Conservation (phyloP, 2,329 filamentous ascomycete species). For the Epicoccum nigrum region DNA sequence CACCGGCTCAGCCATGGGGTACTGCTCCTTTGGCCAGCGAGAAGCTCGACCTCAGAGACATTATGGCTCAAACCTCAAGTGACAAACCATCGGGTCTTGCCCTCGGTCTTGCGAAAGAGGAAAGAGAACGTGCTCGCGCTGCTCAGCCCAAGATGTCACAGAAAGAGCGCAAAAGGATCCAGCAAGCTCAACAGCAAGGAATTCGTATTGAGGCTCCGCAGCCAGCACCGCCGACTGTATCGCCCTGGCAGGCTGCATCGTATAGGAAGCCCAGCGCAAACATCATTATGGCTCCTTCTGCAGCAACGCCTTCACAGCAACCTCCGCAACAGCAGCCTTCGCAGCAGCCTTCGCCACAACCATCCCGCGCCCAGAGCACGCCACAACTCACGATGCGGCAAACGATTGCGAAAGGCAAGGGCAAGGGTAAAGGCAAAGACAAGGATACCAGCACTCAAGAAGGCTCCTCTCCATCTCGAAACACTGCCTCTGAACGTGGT, state of each 20-base stretch:
- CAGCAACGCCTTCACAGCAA: slow-evolving; percentile 10
- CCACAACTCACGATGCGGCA: slow-evolving; percentile 67
- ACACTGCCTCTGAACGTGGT: slow-evolving; percentile 36
- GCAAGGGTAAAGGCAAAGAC: slow-evolving; percentile 29
- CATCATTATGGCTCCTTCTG: slow-evolving; percentile 19
- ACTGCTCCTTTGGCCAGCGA: slow-evolving; percentile 60
- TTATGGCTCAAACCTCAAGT: slow-evolving; percentile 69
- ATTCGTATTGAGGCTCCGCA: slow-evolving; percentile 38
- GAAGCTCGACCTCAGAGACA: slow-evolving; percentile 76
- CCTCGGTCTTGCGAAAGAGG: slow-evolving; percentile 56
- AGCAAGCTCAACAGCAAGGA: slow-evolving; percentile 47
- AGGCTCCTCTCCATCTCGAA: slow-evolving; percentile 32
- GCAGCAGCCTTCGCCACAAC: slow-evolving; percentile 22
- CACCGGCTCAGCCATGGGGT: slow-evolving; percentile 58
- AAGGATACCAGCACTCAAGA: slow-evolving; percentile 24
- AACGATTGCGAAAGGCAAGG: slow-evolving; percentile 54
- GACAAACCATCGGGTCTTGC: slow-evolving; percentile 60
- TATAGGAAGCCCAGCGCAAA: slow-evolving; percentile 39
- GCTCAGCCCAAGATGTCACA: slow-evolving; percentile 75
- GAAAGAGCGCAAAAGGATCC: slow-evolving; percentile 78
- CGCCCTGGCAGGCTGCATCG: slow-evolving; percentile 43
- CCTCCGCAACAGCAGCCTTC: slow-evolving; percentile 22
- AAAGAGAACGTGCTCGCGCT: slow-evolving; percentile 44
- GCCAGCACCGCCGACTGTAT: slow-evolving; percentile 37
- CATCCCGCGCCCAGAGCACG: slow-evolving; percentile 41